These are phyloP conservation scores for Rhynchosporium secalis DNA, from an alignment of 2,329 filamentous ascomycete species.

Conservation along the genomic window DNA sequence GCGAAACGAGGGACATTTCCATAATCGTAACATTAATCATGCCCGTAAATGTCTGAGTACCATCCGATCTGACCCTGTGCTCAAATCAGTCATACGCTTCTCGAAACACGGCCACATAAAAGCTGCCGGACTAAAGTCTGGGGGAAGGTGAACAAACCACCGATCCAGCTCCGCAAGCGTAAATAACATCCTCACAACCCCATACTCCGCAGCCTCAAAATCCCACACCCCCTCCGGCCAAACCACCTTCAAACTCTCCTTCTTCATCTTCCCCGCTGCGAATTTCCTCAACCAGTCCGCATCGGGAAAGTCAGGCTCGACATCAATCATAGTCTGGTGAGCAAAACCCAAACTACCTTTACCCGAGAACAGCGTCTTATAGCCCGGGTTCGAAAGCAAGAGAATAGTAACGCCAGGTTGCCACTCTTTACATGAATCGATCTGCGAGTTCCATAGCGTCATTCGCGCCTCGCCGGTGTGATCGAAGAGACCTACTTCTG, in stretches of 20 bases:
- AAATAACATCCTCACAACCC: slow-evolving; percentile 42
- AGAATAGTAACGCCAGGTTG: slow-evolving; percentile 50
- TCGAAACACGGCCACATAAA: background rate
- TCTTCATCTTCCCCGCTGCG: slow-evolving; percentile 49
- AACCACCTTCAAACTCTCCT: slow-evolving; percentile 50
- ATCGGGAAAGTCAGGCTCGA: slow-evolving; percentile 55
- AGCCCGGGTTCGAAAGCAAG: slow-evolving; percentile 45
- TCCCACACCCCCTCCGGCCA: slow-evolving; percentile 48
- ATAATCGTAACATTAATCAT: slow-evolving; percentile 40
- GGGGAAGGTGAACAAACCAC: slow-evolving; percentile 32
- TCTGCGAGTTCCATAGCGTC: slow-evolving; percentile 55
- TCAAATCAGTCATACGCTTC: background rate
- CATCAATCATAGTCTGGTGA: slow-evolving; percentile 52
- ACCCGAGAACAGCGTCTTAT: slow-evolving; percentile 25
- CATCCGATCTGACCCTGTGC: slow-evolving; percentile 39
- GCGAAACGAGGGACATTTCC: slow-evolving; percentile 34
- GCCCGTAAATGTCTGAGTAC: slow-evolving; percentile 42
- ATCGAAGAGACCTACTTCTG: slow-evolving; percentile 57
- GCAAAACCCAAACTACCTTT: slow-evolving; percentile 40
- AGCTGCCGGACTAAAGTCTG: background rate
- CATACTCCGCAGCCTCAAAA: slow-evolving; percentile 39
- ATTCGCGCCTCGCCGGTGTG: slow-evolving; percentile 54
- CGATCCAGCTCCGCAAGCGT: slow-evolving; percentile 48
- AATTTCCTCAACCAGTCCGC: slow-evolving; percentile 54
- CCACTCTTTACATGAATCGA: slow-evolving; percentile 48